A percentile compares a stretch with the other conserved stretches of the same genome.
These are phyloP conservation scores for Pseudozyma thailandica DNA, from an alignment of 1,284 basidiomycete species.

Conservation along the genomic window DNA sequence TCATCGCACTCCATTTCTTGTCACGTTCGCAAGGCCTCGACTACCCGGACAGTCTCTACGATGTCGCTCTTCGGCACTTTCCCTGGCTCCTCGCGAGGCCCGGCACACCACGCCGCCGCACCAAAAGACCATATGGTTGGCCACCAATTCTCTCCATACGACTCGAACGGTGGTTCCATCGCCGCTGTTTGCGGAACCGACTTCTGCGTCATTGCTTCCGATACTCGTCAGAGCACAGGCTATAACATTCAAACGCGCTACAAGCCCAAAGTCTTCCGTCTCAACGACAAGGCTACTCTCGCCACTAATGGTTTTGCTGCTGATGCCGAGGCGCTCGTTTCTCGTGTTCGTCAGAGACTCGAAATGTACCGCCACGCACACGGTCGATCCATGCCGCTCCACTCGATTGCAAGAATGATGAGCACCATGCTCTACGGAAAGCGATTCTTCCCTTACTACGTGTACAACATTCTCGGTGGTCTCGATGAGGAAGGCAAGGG, in stretches of 20 bases:
- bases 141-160: conserved; percentile 66
- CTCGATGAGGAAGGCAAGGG: conserved; percentile 66
- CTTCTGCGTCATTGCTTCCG: conserved; percentile 67
- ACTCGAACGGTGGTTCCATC: conserved; percentile 65
- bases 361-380: conserved; percentile 66
- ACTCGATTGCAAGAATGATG: conserved; percentile 66
- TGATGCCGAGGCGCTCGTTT: conserved; percentile 65
- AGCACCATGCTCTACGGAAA: conserved; percentile 67
- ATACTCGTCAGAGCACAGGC: conserved; percentile 64
- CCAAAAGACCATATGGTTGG: conserved; percentile 53
- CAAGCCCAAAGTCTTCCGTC: conserved; percentile 68
- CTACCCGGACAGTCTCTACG: neutral
- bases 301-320: conserved; percentile 66
- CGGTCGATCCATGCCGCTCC: conserved; percentile 64
- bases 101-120: conserved; percentile 15
- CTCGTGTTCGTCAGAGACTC: conserved; percentile 58
- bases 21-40: too few relatives aligned
- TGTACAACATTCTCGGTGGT: conserved; percentile 68
- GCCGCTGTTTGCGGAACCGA: conserved; percentile 65
- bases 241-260: conserved; percentile 68
- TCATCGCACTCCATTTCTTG: neutral
- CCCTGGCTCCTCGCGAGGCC: conserved; percentile 43
- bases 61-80: conserved; percentile 50
- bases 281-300: conserved; percentile 65
- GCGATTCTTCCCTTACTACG: conserved; percentile 68